Evolutionary conservation across 768 basidiomycete genomes (phyloP), one percentile per base, ranked within the genome.

Genomic region (Trametes elegans): DNA sequence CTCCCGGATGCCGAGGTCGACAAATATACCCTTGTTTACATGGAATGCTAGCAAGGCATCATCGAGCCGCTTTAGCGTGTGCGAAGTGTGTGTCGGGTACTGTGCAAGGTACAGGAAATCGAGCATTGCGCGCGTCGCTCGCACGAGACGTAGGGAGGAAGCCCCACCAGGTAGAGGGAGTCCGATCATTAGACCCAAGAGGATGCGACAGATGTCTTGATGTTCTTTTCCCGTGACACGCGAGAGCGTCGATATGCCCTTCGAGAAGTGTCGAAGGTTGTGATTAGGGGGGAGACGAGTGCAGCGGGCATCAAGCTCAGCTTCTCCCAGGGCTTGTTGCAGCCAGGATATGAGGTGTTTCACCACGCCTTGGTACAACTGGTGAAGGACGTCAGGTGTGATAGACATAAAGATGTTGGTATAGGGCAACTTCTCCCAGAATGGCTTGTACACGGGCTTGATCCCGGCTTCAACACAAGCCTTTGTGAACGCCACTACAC

Each of bases 1-100:
- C 9, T 16, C 4, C 1, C 52, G 55, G 7, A 41, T 38, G 18
- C 47, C 53, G 13, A 73, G 60, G 16, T 67, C 62, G 16, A 74
- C 40, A 54, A 78, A 76, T 2, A 74, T 63, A 8, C 49, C 48
- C 49, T 76, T 77, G 59, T 73, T 64, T 49, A 53, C 41, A 53
- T 79, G 76, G 39, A 69, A 66, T 2, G 32, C 42, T 1, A 23
- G 21, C 0, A 68, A 32, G 0, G 64, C 53, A 0, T 40, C 27
- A 0, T 52, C 10, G 24, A 71, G 44, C 64, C 13, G 67, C 52
- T 0, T 66, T 23, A 6, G 59, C 23, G 6, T 61, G 44, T 2
- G 46, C 47, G 7, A 49, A n/a, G 16, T 61, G 24, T 14, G 6
- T 75, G 77, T 56, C 76, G 73, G 13, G 47, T 50, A 54, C 74